Conservation (phyloP, 768 basidiomycete genomes). For the Hypholoma fasciculare region DNA sequence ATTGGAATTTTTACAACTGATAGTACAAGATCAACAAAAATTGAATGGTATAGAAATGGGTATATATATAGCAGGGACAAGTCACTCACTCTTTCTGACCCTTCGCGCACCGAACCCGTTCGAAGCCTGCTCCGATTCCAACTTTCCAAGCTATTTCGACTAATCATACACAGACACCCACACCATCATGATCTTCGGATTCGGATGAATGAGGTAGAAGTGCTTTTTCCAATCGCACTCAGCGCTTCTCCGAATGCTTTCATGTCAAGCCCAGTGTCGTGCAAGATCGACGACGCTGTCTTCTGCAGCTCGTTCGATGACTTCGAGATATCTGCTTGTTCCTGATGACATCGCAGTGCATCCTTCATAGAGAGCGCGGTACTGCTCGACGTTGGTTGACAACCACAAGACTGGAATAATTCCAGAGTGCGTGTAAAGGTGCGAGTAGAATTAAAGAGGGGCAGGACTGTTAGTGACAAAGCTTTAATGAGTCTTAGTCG, state of each 20-base stretch:
- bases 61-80: neutral
- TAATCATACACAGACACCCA: neutral
- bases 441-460: constrained; percentile 51
- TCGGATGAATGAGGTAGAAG: neutral
- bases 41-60: neutral
- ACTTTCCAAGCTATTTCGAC: neutral
- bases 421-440: constrained; percentile 49
- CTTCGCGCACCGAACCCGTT: too few species aligned
- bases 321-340: neutral
- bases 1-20: neutral
- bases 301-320: constrained; percentile 4
- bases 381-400: constrained; percentile 36
- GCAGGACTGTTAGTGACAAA: constrained; percentile 37
- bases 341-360: neutral
- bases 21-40: neutral
- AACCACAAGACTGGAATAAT: constrained; percentile 42
- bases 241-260: constrained; percentile 23
- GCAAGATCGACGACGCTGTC: constrained; percentile 19
- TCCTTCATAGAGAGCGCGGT: constrained; percentile 23
- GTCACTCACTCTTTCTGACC: too few species aligned
- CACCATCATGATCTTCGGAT: neutral
- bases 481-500: neutral
- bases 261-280: constrained; percentile 25
- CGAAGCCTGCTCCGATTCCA: too few species aligned
- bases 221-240: constrained; percentile 15